Evolutionary conservation across 306 rosid species (phyloP).

Genomic region (Pyrus communis): DNA sequence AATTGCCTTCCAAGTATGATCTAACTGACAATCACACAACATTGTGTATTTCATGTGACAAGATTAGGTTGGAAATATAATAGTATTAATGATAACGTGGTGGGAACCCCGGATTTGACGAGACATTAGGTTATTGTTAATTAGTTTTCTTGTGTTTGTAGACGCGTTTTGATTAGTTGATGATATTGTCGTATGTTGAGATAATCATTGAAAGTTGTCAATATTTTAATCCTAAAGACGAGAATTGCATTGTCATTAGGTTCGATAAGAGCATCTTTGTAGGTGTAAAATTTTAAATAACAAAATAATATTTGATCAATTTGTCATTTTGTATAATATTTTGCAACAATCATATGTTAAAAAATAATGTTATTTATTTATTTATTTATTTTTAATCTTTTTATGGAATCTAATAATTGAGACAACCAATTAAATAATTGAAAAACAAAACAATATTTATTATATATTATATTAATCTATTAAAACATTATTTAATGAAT

Average conservation of each 20-base stretch:
- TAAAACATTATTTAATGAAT: no score
- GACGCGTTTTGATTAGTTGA: constrained; percentile 22
- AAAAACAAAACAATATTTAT: no score
- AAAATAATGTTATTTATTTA: no score
- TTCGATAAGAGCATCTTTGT: no score
- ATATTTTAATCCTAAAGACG: constrained; percentile 16
- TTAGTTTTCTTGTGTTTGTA: constrained; percentile 25
- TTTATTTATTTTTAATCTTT: no score
- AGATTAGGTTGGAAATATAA: constrained; percentile 3
- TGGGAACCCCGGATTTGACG: constrained; percentile 29
- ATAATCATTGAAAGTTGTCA: constrained; percentile 16
- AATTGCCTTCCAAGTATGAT: constrained; percentile 3
- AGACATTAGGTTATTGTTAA: constrained; percentile 20
- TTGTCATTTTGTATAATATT: no score
- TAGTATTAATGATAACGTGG: constrained; percentile 12
- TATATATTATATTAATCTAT: no score
- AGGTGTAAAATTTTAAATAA: no score
- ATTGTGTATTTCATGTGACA: background rate
- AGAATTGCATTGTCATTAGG: constrained; percentile 11
- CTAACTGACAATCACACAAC: background rate
- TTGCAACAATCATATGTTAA: no score
- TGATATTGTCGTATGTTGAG: constrained; percentile 15
- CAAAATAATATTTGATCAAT: no score
- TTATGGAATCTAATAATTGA: no score
- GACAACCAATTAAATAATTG: no score